These are phyloP conservation scores for Fusarium scirpi DNA, from an alignment of 2,329 filamentous ascomycete species.

Conservation along the genomic window DNA sequence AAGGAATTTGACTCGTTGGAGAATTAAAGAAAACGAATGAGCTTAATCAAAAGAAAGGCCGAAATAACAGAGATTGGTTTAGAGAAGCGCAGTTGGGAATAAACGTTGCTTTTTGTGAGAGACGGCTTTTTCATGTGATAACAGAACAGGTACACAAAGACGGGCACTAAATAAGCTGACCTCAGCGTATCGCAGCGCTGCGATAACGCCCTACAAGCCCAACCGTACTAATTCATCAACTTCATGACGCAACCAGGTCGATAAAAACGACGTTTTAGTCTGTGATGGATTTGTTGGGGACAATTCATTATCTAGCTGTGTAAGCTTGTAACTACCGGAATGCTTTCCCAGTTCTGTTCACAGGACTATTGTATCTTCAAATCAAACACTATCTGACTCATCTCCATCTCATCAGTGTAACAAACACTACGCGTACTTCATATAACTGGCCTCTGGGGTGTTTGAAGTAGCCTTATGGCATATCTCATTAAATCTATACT, in stretches of 20 bases:
- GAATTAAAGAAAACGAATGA: neutral
- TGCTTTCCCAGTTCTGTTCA: neutral
- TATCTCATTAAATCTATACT: constrained; percentile 31
- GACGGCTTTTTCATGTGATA: constrained; percentile 29
- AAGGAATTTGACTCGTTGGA: neutral
- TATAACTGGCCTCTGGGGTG: neutral
- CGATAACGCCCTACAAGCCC: constrained; percentile 38
- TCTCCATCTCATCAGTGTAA: neutral
- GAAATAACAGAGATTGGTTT: constrained; percentile 1
- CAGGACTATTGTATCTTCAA: neutral
- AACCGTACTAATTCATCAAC: constrained; percentile 21
- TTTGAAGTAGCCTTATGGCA: constrained; percentile 5
- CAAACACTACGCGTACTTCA: neutral
- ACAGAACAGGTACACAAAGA: constrained; percentile 7
- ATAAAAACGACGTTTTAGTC: constrained; percentile 9
- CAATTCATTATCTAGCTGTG: neutral
- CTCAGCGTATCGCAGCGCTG: constrained; percentile 37
- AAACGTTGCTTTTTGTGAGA: constrained; percentile 18
- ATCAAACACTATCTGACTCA: neutral
- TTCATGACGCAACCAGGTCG: constrained; percentile 38
- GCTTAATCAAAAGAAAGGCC: neutral
- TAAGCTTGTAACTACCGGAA: neutral
- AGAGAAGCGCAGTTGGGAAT: neutral
- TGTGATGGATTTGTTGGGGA: constrained; percentile 10
- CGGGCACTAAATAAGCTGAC: constrained; percentile 18